Evolutionary conservation across 768 basidiomycete genomes (phyloP).

Genomic region (Kwoniella sp.): DNA sequence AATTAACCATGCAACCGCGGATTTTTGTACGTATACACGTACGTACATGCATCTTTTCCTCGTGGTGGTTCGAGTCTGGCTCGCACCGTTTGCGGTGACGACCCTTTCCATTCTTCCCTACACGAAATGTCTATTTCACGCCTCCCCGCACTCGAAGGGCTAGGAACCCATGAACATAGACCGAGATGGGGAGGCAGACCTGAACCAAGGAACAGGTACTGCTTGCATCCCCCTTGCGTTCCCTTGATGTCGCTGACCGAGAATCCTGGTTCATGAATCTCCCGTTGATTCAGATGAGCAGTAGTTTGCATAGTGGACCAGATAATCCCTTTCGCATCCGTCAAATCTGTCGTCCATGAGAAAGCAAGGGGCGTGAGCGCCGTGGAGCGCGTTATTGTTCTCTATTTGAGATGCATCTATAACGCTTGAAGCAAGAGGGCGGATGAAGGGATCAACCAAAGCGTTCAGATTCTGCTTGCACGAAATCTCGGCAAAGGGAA

Average conservation of each 20-base stretch:
- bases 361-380: background rate
- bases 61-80: background rate
- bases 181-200: background rate
- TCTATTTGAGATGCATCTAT: background rate
- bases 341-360: background rate
- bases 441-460: too few relatives aligned
- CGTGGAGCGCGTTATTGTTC: background rate
- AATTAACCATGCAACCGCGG: constrained; percentile 10
- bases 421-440: background rate
- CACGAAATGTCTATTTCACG: background rate
- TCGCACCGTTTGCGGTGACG: constrained; percentile 14
- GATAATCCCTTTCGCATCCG: background rate
- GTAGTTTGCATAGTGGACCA: background rate
- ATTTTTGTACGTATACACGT: background rate
- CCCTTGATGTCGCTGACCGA: background rate
- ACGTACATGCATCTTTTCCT: background rate
- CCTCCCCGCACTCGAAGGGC: background rate
- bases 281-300: background rate
- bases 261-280: background rate
- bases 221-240: background rate
- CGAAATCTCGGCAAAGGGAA: background rate
- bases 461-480: too few relatives aligned
- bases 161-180: background rate
- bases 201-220: background rate
- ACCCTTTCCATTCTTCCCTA: background rate